Evolutionary conservation across 2,329 filamentous ascomycete species (phyloP).

Genomic region (Grosmannia clavigera): DNA sequence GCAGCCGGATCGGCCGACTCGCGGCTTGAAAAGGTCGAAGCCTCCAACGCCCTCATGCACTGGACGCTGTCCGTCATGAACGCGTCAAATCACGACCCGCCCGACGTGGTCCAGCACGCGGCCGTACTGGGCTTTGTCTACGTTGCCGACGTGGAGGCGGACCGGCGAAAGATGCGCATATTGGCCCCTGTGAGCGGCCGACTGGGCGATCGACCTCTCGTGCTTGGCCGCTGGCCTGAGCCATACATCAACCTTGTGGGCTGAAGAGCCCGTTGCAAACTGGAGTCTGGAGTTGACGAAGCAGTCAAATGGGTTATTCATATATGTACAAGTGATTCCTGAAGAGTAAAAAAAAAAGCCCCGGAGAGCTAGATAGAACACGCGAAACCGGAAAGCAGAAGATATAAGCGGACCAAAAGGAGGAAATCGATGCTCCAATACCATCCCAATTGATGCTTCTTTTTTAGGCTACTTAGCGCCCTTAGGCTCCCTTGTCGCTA

Average conservation of each 20-base stretch:
- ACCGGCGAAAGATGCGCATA: constrained; percentile 66
- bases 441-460: background rate
- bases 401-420: background rate
- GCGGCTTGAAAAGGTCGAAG: constrained; percentile 49
- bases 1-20: background rate
- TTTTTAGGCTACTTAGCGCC: background rate
- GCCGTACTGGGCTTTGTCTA: constrained; percentile 89
- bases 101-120: constrained; percentile 64
- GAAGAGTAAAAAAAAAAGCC: background rate
- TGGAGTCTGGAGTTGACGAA: background rate
- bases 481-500: background rate
- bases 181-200: constrained; percentile 74
- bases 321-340: background rate
- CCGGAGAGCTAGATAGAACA: background rate
- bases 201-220: constrained; percentile 64
- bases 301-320: background rate
- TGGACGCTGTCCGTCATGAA: constrained; percentile 78
- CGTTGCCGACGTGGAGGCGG: constrained; percentile 80
- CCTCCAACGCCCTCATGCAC: constrained; percentile 60
- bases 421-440: background rate
- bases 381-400: background rate
- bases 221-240: constrained; percentile 82
- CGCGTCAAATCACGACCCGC: constrained; percentile 54
- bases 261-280: constrained; percentile 14
- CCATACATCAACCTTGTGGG: constrained; percentile 66